A percentile compares a stretch with the other conserved stretches of the same genome.
These are phyloP conservation scores for Skeletonema potamos DNA, from an alignment of 108 stramenopile genomes.

Conservation along the genomic window DNA sequence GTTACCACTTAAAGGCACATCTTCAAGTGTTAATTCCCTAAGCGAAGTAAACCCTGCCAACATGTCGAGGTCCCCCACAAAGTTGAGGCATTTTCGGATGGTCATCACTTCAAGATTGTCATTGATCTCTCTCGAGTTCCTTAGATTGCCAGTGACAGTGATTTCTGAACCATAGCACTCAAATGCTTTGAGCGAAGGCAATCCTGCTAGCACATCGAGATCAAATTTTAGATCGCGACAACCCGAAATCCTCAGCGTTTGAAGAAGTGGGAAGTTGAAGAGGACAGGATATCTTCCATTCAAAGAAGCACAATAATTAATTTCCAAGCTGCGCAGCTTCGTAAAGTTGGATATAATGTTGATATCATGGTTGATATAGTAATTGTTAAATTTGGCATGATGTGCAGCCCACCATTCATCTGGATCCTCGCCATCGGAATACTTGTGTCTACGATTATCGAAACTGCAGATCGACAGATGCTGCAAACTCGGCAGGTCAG, in stretches of 20 bases:
- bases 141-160: neutral
- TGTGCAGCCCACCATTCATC: neutral
- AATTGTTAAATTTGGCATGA: too few species aligned
- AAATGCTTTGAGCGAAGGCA: neutral
- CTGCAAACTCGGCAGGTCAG: neutral
- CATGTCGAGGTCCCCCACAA: neutral
- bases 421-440: neutral
- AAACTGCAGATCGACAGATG: neutral
- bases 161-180: neutral
- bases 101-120: neutral
- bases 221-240: neutral
- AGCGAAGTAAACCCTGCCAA: neutral
- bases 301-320: neutral
- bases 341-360: neutral
- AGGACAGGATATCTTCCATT: slow-evolving; percentile 1
- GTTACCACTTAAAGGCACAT: neutral
- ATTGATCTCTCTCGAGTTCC: neutral
- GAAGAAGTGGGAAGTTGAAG: neutral
- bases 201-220: neutral
- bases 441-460: neutral
- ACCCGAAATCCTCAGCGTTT: neutral
- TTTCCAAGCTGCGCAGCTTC: neutral
- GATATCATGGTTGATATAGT: neutral
- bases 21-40: neutral
- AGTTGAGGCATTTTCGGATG: neutral